Conservation (phyloP, 176 grass and related monocot genomes). For the Pontederia crassipes region DNA sequence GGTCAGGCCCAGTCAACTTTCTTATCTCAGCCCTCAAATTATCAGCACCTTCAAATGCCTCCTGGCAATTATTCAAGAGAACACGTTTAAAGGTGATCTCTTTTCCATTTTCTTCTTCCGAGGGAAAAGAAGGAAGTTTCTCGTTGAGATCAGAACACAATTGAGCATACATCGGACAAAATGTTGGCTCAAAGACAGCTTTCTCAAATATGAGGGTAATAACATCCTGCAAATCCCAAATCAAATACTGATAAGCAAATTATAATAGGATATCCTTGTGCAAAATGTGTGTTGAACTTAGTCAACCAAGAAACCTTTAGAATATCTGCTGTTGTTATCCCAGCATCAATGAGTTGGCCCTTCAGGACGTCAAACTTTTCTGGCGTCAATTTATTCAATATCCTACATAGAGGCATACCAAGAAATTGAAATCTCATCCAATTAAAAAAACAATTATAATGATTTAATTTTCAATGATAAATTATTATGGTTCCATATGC, state of each 20-base stretch:
- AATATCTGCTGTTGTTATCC: conserved; percentile 5
- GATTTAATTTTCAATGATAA: background rate
- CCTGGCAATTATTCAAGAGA: conserved; percentile 41
- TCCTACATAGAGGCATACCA: background rate
- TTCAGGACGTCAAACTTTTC: conserved; percentile 9
- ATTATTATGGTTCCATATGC: background rate
- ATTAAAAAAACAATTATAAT: background rate
- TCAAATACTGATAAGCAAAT: background rate
- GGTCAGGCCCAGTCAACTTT: conserved; percentile 31
- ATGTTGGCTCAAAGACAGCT: conserved; percentile 33
- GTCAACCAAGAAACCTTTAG: background rate
- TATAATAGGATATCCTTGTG: background rate
- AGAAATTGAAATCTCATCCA: background rate
- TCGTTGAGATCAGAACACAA: conserved; percentile 44
- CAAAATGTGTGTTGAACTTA: background rate
- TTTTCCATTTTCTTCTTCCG: conserved; percentile 32
- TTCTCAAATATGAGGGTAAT: conserved; percentile 5
- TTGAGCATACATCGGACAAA: conserved; percentile 48
- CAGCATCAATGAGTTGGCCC: conserved; percentile 4
- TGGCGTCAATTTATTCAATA: conserved; percentile 5
- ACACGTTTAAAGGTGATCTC: conserved; percentile 49
- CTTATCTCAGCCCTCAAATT: conserved; percentile 23
- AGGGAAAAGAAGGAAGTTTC: conserved; percentile 32
- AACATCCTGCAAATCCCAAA: conserved; percentile 1
- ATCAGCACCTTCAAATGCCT: conserved; percentile 43